Percentiles rank a stretch among this genome's conserved stretches.
Conservation (phyloP, 2,329 filamentous ascomycete genomes). For the Xylaria sp. region DNA sequence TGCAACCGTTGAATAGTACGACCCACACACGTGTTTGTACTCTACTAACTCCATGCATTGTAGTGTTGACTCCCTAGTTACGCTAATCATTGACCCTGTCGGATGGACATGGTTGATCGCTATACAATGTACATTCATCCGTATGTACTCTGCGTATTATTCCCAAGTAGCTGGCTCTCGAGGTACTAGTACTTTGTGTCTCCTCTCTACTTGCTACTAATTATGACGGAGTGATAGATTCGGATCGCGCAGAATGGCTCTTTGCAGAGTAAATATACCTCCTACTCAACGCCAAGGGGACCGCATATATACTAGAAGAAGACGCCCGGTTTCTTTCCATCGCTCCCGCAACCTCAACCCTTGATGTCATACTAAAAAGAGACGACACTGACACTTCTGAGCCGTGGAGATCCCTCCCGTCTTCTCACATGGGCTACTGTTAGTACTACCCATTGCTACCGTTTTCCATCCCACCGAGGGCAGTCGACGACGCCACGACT, state of each 20-base stretch:
- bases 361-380: conserved; percentile 24
- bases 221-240: conserved; percentile 29
- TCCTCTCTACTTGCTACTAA: conserved; percentile 17
- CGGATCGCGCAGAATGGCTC: not conserved
- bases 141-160: conserved; percentile 30
- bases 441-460: not conserved
- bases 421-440: conserved; percentile 14
- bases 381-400: conserved; percentile 8
- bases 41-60: conserved; percentile 27
- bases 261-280: conserved; percentile 9
- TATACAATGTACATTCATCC: conserved; percentile 17
- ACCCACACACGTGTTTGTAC: conserved; percentile 27
- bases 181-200: conserved; percentile 18
- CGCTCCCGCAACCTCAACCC: conserved; percentile 15
- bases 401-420: conserved; percentile 12
- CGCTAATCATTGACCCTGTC: conserved; percentile 34
- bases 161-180: conserved; percentile 15
- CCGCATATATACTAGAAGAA: conserved; percentile 29
- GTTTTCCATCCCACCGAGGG: not conserved
- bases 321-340: conserved; percentile 3
- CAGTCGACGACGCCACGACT: conserved; percentile 9
- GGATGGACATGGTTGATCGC: conserved; percentile 25
- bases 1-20: conserved; percentile 26
- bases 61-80: conserved; percentile 1
- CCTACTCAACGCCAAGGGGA: conserved; percentile 11